Evolutionary conservation across 2,329 filamentous ascomycete species (phyloP), one percentile per base, ranked within the genome.

Genomic region (Drechmeria coniospora): DNA sequence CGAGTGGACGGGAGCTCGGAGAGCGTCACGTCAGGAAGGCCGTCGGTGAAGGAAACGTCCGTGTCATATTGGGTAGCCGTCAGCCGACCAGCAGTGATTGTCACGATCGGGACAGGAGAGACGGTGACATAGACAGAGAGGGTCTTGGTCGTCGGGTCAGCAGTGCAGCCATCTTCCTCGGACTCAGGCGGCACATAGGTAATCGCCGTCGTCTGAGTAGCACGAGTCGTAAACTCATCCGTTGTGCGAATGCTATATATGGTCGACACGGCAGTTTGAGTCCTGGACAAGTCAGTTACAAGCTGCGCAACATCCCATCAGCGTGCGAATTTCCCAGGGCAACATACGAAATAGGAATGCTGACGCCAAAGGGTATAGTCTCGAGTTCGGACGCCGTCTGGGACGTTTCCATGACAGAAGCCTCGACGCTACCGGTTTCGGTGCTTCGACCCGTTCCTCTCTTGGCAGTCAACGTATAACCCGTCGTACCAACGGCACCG

Each of bases 341-440:
- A 18, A 38, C 52, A 43, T 39, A 56, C 52, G 50, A 50, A 34
- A 54, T 41, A 2, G 52, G 49, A 15, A 51, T 40, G 25, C 40
- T 46, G 30, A 45, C 35, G 19, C 35, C 37, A 14, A 17, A 10
- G 4, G 23, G n/a, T 7, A 24, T 21, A 12, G 33, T 24, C 4
- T 15, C 21, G 11, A 23, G 25, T 7, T 26, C 27, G 15, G n/a
- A n/a, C n/a, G 23, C 19, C 15, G 21, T n/a, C 10, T 30, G 31
- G 12, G 33, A 19, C 8, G 19, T 23, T 12, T 34, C 28, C 7
- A 19, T 21, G 12, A 10, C 5, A 23, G 29, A 21, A 23, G 30
- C 17, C 25, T 23, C n/a, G n/a, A n/a, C n/a, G n/a, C n/a, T n/a
- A n/a, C n/a, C 10, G 4, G 13, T 13, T 4, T 14, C 9, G 6